Evolutionary conservation across 768 basidiomycete species (phyloP).

Genomic region (Tulasnella sp.): DNA sequence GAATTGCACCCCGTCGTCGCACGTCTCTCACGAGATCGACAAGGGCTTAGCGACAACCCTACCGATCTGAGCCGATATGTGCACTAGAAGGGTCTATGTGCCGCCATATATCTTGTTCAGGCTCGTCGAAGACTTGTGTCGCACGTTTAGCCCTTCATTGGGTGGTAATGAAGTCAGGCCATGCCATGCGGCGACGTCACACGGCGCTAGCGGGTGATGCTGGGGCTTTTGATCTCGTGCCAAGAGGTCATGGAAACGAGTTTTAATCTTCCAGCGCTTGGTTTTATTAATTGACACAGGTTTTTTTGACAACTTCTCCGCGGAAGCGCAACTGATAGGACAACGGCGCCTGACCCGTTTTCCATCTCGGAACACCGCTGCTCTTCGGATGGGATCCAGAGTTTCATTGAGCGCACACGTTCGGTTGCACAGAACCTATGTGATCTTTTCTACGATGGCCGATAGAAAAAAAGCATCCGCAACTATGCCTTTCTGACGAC

Average conservation of each 20-base stretch:
- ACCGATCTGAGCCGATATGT: background rate
- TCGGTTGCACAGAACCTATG: background rate
- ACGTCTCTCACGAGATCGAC: background rate
- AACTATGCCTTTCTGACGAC: background rate
- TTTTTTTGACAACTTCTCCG: background rate
- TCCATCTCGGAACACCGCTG: slow-evolving; percentile 3
- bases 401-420: background rate
- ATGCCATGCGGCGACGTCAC: background rate
- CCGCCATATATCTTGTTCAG: background rate
- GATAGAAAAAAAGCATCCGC: background rate
- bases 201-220: background rate
- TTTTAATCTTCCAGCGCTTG: background rate
- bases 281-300: background rate
- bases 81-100: background rate
- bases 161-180: background rate
- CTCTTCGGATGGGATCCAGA: background rate
- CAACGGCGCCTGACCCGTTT: background rate
- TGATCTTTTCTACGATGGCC: background rate
- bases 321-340: background rate
- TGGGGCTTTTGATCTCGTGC: background rate
- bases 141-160: background rate
- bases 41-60: background rate
- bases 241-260: background rate
- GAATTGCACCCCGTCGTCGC: background rate
- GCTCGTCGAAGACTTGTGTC: background rate